A percentile compares a stretch with the other conserved stretches of the same genome.
Evolutionary conservation across 371 early-diverging fungal genomes (phyloP).

Genomic region (Mortierella sp.): DNA sequence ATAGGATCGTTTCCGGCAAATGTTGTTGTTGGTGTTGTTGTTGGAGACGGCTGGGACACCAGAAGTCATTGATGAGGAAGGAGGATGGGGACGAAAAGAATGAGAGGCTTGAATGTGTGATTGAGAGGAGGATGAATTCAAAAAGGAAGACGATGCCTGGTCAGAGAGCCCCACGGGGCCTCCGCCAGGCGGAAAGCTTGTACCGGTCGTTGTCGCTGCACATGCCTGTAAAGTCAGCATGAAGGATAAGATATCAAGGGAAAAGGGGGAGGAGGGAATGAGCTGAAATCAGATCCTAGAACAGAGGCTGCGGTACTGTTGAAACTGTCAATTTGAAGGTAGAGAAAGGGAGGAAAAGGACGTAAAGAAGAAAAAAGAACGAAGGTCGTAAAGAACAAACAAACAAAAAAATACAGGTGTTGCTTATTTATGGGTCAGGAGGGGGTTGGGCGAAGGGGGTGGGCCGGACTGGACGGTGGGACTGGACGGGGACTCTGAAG

Average conservation of each 20-base stretch:
- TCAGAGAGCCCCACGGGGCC: slow-evolving; percentile 26
- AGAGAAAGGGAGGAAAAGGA: not conserved
- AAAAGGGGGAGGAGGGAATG: slow-evolving; percentile 2
- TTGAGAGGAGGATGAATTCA: slow-evolving; percentile 8
- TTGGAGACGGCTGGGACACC: slow-evolving; percentile 5
- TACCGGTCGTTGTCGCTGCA: slow-evolving; percentile 43
- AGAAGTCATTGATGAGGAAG: slow-evolving; percentile 3
- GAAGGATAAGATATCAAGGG: slow-evolving; percentile 29
- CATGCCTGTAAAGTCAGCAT: slow-evolving; percentile 48
- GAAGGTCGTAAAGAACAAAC: not conserved
- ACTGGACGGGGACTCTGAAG: slow-evolving; percentile 10
- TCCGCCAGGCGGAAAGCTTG: slow-evolving; percentile 40
- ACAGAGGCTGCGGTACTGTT: slow-evolving; percentile 30
- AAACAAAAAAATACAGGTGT: too few relatives aligned
- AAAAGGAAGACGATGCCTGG: slow-evolving; percentile 30
- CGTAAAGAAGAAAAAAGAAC: not conserved
- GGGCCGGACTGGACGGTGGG: slow-evolving; percentile 4
- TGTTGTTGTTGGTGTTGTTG: slow-evolving; percentile 15
- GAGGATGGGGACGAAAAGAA: slow-evolving; percentile 9
- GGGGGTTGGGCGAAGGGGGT: slow-evolving; percentile 36
- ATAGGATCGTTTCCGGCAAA: slow-evolving; percentile 21
- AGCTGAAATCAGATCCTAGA: not conserved
- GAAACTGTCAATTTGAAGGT: not conserved
- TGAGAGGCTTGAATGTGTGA: slow-evolving; percentile 3
- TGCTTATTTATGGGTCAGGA: slow-evolving; percentile 33